Conservation (phyloP, 495 filamentous ascomycete genomes). For the Cairneyella variabilis region DNA sequence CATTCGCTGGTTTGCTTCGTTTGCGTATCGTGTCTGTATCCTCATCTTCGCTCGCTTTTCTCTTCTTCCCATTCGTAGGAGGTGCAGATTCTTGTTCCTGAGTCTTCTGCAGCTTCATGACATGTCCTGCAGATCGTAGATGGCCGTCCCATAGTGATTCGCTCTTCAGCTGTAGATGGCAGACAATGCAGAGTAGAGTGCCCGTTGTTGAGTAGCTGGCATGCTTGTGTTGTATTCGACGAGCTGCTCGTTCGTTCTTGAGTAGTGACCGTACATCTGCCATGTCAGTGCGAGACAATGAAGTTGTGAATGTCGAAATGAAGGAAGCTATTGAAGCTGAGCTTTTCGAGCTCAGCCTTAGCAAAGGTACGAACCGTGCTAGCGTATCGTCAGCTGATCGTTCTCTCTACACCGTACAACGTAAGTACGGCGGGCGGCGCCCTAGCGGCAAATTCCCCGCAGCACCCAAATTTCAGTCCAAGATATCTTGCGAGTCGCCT, state of each 20-base stretch:
- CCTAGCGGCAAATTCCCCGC: no score
- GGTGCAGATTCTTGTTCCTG: constrained; percentile 7
- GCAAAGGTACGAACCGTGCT: not conserved
- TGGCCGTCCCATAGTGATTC: constrained; percentile 59
- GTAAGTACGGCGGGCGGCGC: no score
- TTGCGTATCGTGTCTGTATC: constrained; percentile 30
- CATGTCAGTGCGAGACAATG: constrained; percentile 44
- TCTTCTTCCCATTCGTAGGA: constrained; percentile 19
- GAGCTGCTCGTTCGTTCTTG: constrained; percentile 73
- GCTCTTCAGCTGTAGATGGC: constrained; percentile 55
- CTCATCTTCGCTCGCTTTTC: constrained; percentile 31
- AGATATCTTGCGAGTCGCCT: no score
- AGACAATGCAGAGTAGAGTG: constrained; percentile 56
- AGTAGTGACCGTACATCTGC: constrained; percentile 80
- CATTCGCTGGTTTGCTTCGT: constrained; percentile 19
- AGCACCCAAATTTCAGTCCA: no score
- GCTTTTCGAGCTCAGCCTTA: not conserved
- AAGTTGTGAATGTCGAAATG: not conserved
- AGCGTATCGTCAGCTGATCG: no score
- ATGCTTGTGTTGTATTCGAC: constrained; percentile 65
- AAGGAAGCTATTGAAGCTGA: no score
- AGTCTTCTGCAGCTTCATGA: constrained; percentile 25
- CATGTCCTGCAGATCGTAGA: constrained; percentile 45
- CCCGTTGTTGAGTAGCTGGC: constrained; percentile 58
- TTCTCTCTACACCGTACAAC: no score